These are phyloP conservation scores for Kwoniella dejecticola DNA, from an alignment of 768 basidiomycete species.

Conservation along the genomic window DNA sequence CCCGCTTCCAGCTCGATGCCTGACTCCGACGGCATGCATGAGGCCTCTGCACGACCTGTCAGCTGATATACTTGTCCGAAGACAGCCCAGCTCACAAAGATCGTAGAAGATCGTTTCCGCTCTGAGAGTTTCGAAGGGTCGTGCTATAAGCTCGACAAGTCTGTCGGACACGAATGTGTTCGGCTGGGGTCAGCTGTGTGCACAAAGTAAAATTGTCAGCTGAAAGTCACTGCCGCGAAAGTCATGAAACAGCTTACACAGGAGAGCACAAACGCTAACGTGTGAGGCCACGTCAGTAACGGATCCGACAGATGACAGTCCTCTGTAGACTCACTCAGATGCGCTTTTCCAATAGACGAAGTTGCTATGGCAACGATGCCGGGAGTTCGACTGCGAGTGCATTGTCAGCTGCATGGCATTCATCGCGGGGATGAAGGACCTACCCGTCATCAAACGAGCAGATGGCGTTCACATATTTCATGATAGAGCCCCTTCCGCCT, in stretches of 20 bases:
- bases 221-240: not conserved
- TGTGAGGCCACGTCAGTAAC: conserved; percentile 2
- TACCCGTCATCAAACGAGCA: conserved; percentile 42
- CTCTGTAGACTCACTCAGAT: conserved; percentile 32
- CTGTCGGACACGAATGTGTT: conserved; percentile 42
- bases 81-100: conserved; percentile 34
- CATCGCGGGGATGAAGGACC: not conserved
- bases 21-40: conserved; percentile 21
- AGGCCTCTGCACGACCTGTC: conserved; percentile 9
- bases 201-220: not conserved
- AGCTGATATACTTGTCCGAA: conserved; percentile 1
- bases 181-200: conserved; percentile 33
- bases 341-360: conserved; percentile 44
- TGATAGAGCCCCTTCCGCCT: conserved; percentile 35
- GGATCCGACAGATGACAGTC: not conserved
- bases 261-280: conserved; percentile 30
- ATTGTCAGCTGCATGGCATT: not conserved
- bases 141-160: conserved; percentile 44
- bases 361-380: conserved; percentile 51
- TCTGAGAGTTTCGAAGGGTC: conserved; percentile 50
- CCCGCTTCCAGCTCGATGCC: conserved; percentile 19
- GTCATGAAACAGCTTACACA: conserved; percentile 21
- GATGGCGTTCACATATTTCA: conserved; percentile 46
- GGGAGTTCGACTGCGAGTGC: conserved; percentile 32
- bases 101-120: conserved; percentile 52